A percentile compares a stretch with the other conserved stretches of the same genome.
These are phyloP conservation scores for Pichia sp. DNA, from an alignment of 1,139 yeast species.

Conservation along the genomic window DNA sequence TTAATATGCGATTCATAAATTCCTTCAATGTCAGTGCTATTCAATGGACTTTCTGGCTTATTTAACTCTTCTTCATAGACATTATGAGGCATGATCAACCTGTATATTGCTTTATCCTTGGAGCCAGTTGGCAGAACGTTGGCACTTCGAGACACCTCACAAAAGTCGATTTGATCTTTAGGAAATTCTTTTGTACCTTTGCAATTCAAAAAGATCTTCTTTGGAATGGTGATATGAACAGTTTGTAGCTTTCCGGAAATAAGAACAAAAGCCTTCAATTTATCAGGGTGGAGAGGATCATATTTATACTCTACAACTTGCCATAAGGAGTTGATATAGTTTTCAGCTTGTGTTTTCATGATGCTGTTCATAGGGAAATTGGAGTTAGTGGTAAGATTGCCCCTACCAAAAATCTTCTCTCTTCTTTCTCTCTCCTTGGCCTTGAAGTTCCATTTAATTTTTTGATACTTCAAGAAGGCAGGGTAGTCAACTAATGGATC, in stretches of 20 bases:
- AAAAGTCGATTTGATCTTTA: slow-evolving; percentile 39
- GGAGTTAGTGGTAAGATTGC: slow-evolving; percentile 39
- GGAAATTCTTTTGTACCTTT: slow-evolving; percentile 38
- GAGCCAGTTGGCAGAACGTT: slow-evolving; percentile 67
- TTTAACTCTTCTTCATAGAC: slow-evolving; percentile 48
- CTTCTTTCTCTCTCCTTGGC: slow-evolving; percentile 65
- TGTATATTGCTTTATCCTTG: slow-evolving; percentile 41
- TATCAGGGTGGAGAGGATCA: slow-evolving; percentile 60
- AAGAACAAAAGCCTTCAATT: slow-evolving; percentile 62
- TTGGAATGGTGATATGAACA: slow-evolving; percentile 67
- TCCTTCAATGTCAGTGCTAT: slow-evolving; percentile 57
- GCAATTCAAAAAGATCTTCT: slow-evolving; percentile 63
- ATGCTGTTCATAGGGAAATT: slow-evolving; percentile 53
- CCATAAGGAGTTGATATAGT: slow-evolving; percentile 74
- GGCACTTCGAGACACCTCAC: slow-evolving; percentile 53
- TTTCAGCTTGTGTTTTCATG: slow-evolving; percentile 72
- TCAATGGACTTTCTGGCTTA: slow-evolving; percentile 58
- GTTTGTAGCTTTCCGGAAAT: slow-evolving; percentile 70
- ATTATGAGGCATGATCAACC: slow-evolving; percentile 61
- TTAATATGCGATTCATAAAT: slow-evolving; percentile 71
- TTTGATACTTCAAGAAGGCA: slow-evolving; percentile 72
- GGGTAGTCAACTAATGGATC: slow-evolving; percentile 67
- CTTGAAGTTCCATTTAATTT: slow-evolving; percentile 79
- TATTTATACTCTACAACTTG: slow-evolving; percentile 67
- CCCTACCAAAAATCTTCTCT: slow-evolving; percentile 65